Base-by-base conservation (phyloP, 2,329 filamentous ascomycete species). In the Penicillium sp. region DNA sequence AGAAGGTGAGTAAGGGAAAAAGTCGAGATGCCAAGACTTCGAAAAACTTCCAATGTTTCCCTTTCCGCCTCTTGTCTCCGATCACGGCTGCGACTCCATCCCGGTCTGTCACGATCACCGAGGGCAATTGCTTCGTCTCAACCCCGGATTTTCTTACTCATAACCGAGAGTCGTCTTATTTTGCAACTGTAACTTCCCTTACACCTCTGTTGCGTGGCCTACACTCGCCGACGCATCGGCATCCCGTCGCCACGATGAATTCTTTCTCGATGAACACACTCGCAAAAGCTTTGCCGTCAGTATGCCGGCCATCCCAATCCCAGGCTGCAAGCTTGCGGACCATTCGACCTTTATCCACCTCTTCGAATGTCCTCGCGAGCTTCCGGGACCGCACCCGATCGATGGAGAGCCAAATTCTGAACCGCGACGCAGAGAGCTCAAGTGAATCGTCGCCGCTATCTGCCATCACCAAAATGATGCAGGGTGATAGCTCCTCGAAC, bases 1-100 rank as follows among this genome's bases (percentile, higher is more conserved):
- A 57, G 55, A 61, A 63, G 55, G 52, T 63, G 62, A 63, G 62
- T 65, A 69, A 64, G 63, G 66, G 69, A 70, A 74, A 72, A 73
- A 71, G 66, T 72, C 61, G 60, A 66, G 65, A 65, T 68, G 72
- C 72, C 72, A 74, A 74, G 72, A 70, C 65, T 69, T 56, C 67
- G 63, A 73, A 73, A 74, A 71, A 65, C 65, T 65, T 67, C 68
- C 67, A 67, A 58, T 68, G 65, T 68, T 67, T 65, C 60, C 68
- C 63, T 60, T 70, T 67, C 64, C 62, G 69, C 65, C 62, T 67
- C 58, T 66, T 64, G 62, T 64, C 65, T 66, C 65, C 63, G 63
- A 62, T 61, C 53, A 62, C 61, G 61, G 64, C 60, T 64, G 49
- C 53, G 48, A 52, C 39, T 43, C 48, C 50, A 53, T 31, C 52